Percentiles rank a stretch among this genome's conserved stretches.
phyloP scores from a whole-genome alignment of 2,329 filamentous ascomycete species.

The Drechslerella coelobrocha region DNA sequence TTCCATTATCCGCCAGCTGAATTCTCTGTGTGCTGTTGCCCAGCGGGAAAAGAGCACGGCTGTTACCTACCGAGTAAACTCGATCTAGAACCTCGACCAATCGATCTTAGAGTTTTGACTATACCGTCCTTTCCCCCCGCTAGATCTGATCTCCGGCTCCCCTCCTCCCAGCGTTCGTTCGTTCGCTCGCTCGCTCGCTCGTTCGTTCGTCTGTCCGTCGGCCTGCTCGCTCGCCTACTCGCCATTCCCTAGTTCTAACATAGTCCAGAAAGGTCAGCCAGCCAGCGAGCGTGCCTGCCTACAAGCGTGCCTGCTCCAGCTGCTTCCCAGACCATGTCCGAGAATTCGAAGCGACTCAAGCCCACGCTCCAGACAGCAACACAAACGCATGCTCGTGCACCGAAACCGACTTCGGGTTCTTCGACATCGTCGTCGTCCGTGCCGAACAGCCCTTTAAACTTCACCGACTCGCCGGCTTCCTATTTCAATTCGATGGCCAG shows the following conservation, averaged over 20 bases:
- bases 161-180: not conserved
- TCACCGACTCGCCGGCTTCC: not conserved
- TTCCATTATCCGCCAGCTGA: too few relatives aligned
- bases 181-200: not conserved
- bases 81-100: not conserved
- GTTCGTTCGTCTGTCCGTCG: not conserved
- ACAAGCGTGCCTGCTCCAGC: too few relatives aligned
- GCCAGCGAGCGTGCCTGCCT: too few relatives aligned
- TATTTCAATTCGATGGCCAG: not conserved
- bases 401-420: not conserved
- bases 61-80: too few relatives aligned
- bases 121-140: not conserved
- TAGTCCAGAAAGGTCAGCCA: not conserved
- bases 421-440: not conserved
- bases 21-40: too few relatives aligned
- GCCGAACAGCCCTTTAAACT: not conserved
- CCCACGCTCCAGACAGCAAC: slow-evolving; percentile 1
- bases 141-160: not conserved
- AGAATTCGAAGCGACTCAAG: not conserved
- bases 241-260: not conserved
- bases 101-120: not conserved
- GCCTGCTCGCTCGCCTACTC: too few relatives aligned
- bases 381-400: not conserved
- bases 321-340: not conserved
- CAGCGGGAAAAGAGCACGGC: too few relatives aligned